Conservation (phyloP, 495 filamentous ascomycete species). For the Pseudevernia furfuracea region DNA sequence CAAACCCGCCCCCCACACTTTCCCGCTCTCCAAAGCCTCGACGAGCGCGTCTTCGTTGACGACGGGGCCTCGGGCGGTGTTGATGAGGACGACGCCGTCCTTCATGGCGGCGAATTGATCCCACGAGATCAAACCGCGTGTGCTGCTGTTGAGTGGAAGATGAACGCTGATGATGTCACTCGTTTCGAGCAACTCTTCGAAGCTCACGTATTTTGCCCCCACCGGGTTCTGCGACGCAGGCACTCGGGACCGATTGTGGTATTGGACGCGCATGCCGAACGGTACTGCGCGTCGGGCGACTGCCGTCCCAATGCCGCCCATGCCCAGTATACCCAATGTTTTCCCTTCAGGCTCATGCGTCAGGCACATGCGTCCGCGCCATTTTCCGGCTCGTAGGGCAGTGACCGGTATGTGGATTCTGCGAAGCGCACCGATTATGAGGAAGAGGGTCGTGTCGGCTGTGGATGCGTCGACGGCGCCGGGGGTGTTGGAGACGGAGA, state of each 20-base stretch:
- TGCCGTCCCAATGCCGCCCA: constrained; percentile 76
- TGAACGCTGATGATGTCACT: constrained; percentile 70
- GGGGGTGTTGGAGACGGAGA: constrained; percentile 60
- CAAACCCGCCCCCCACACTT: constrained; percentile 62
- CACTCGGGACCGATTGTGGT: constrained; percentile 59
- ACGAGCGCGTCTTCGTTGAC: constrained; percentile 65
- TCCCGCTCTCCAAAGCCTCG: constrained; percentile 55
- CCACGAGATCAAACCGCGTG: constrained; percentile 55
- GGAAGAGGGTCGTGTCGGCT: constrained; percentile 63
- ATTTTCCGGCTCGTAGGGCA: constrained; percentile 54
- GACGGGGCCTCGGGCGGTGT: constrained; percentile 67
- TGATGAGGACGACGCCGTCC: constrained; percentile 53
- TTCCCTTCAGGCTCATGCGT: constrained; percentile 66
- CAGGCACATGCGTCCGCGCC: constrained; percentile 45
- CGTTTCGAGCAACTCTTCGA: constrained; percentile 45
- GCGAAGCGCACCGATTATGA: constrained; percentile 62
- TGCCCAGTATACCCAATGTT: constrained; percentile 71
- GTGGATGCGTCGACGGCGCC: constrained; percentile 63
- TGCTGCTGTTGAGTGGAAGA: constrained; percentile 64
- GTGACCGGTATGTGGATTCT: constrained; percentile 55
- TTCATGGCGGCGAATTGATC: constrained; percentile 62
- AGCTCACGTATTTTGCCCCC: constrained; percentile 25
- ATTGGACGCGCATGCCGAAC: constrained; percentile 64
- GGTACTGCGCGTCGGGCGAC: constrained; percentile 61
- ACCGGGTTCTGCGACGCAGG: constrained; percentile 40